Base-by-base conservation (phyloP, 805 yeast species). In the Candida peoriensis region DNA sequence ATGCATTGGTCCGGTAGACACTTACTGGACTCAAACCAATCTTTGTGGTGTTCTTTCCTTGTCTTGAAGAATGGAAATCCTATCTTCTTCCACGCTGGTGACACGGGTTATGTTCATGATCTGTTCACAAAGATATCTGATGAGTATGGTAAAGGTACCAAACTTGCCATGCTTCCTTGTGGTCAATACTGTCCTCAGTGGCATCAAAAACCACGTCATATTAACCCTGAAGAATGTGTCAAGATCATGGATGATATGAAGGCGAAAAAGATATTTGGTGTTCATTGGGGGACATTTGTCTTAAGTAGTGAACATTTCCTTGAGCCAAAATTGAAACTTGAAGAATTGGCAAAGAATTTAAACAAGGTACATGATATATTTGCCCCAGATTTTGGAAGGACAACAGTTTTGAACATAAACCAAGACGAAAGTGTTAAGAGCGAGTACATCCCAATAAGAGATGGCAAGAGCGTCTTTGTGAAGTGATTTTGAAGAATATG, bases 1-100 rank as follows among this genome's bases (percentile, higher is more conserved):
- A 81, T 82, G 94, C 97, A 90, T 59, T 90, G 97, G 97, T 83
- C 95, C 1, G 97, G 97, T 0, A 62, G 96, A 24, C 72, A 73
- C 22, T 58, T 89, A n/a, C 52, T 78, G 14, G 97, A 90, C 55
- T 73, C 94, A 2, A 90, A 90, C 57, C 62, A 64, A 17, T 74
- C 94, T 0, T 62, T 90, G 34, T 90, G 97, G 97, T 85, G 95
- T 48, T 86, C 96, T 0, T 90, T 81, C 50, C 51, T 90, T 45
- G 55, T 90, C 8, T 64, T 77, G 33, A 72, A 76, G 38, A 73
- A 84, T 43, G 80, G 78, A 1, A 66, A 74, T 45, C 84, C 96
- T 0, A 52, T 88, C 1, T 63, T 89, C 28, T 90, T 78, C 65
- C 97, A 90, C 57, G 95, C 90, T 13, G 97, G 97, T 9, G 97